Percentiles rank a stretch among this genome's conserved stretches.
phyloP scores from a whole-genome alignment of 768 basidiomycete genomes.

The Calocybe indica region DNA sequence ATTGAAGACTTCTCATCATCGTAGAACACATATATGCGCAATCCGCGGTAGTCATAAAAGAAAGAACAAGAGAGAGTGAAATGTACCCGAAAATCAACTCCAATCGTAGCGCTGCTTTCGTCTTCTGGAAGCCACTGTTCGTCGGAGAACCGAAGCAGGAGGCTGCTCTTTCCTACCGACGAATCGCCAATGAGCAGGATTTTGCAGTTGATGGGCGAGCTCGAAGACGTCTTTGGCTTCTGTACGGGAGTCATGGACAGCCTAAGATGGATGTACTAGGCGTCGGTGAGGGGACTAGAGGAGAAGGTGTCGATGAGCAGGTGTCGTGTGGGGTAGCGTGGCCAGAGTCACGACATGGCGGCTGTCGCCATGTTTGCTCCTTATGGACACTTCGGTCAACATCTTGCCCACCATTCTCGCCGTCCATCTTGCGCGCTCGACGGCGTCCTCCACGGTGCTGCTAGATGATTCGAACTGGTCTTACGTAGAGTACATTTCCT shows the following conservation, averaged over 20 bases:
- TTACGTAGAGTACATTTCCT: too few species aligned
- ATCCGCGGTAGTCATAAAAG: not conserved
- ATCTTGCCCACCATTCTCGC: too few species aligned
- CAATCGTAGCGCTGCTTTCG: constrained; percentile 80
- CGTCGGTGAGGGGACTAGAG: not conserved
- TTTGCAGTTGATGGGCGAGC: constrained; percentile 63
- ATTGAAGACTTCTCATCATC: not conserved
- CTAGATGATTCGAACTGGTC: too few species aligned
- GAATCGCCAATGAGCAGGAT: constrained; percentile 83
- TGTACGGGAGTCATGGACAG: too few species aligned
- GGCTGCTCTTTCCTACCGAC: constrained; percentile 89
- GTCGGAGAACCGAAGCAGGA: constrained; percentile 92
- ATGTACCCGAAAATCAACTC: constrained; percentile 80
- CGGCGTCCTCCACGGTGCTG: too few species aligned
- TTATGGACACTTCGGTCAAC: too few species aligned
- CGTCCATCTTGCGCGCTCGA: too few species aligned
- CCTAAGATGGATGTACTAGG: too few species aligned
- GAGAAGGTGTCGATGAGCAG: not conserved
- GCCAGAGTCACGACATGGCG: too few species aligned
- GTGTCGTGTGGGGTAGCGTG: too few species aligned
- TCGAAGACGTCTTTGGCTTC: too few species aligned
- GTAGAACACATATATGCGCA: not conserved
- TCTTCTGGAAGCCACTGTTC: constrained; percentile 93
- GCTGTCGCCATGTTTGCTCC: too few species aligned
- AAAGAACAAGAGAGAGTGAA: not conserved